Conservation (phyloP, 2,329 filamentous ascomycete genomes). For the Drechslerella dactyloides region DNA sequence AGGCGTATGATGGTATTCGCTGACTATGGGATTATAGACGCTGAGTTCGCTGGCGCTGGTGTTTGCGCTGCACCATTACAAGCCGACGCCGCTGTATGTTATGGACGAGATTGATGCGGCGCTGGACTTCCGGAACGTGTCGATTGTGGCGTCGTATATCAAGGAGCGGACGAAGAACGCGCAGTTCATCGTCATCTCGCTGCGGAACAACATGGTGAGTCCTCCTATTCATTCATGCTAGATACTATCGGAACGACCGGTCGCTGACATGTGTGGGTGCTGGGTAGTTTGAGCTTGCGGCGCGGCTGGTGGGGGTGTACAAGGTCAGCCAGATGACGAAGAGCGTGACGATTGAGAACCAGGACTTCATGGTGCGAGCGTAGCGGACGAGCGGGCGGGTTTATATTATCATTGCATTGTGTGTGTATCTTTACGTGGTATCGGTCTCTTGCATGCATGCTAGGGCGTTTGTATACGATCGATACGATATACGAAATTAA, state of each 20-base stretch:
- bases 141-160: constrained; percentile 98
- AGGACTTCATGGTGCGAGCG: constrained; percentile 68
- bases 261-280: not conserved
- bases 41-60: constrained; percentile 89
- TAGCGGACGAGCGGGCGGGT: constrained; percentile 1
- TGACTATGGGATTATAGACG: constrained; percentile 62
- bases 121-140: constrained; percentile 96
- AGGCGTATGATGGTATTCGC: not conserved
- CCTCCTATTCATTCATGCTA: constrained; percentile 22
- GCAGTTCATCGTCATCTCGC: constrained; percentile 96
- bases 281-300: constrained; percentile 82
- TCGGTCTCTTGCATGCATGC: not conserved
- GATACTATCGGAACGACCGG: not conserved
- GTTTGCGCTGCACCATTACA: constrained; percentile 98
- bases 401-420: not conserved
- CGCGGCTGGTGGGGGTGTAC: constrained; percentile 93
- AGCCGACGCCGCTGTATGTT: constrained; percentile 95
- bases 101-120: constrained; percentile 99
- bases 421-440: not conserved
- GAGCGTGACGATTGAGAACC: constrained; percentile 86
- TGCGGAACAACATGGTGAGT: constrained; percentile 89
- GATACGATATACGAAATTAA: constrained; percentile 27
- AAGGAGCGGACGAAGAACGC: constrained; percentile 99
- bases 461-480: not conserved
- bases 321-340: constrained; percentile 99